A percentile compares a stretch with the other conserved stretches of the same genome.
These are phyloP conservation scores for Suhomyces bolitotheri DNA, from an alignment of 1,139 yeast species.

Conservation along the genomic window DNA sequence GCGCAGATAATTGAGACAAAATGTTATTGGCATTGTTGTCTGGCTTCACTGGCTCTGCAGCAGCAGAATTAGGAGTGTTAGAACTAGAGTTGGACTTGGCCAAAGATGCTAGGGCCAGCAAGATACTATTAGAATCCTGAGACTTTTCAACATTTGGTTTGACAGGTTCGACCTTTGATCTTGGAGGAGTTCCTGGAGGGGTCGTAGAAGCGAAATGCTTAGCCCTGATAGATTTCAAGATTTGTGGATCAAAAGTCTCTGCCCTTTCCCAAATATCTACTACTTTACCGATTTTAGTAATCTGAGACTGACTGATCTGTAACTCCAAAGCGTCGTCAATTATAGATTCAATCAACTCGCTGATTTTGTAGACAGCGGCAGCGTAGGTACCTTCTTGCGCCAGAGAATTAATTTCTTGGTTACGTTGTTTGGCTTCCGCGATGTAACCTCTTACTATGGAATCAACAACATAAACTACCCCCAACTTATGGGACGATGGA, in stretches of 20 bases:
- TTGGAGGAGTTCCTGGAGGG: conserved; percentile 60
- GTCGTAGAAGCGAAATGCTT: conserved; percentile 60
- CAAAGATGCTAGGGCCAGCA: conserved; percentile 65
- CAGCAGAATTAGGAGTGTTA: conserved; percentile 27
- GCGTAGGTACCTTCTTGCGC: conserved; percentile 75
- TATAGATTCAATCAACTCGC: conserved; percentile 57
- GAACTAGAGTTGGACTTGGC: conserved; percentile 33
- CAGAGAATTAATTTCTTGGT: conserved; percentile 44
- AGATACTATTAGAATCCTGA: conserved; percentile 57
- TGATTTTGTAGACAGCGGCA: conserved; percentile 65
- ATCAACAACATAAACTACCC: conserved; percentile 87
- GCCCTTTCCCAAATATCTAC: conserved; percentile 93
- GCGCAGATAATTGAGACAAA: conserved; percentile 47
- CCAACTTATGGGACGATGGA: conserved; percentile 82
- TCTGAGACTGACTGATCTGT: conserved; percentile 51
- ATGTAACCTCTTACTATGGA: conserved; percentile 85
- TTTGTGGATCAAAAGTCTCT: conserved; percentile 64
- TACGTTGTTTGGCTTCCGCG: conserved; percentile 66
- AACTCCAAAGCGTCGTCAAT: conserved; percentile 60
- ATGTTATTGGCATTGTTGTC: conserved; percentile 38
- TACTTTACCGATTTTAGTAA: conserved; percentile 75
- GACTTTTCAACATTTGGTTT: conserved; percentile 20
- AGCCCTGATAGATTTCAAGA: conserved; percentile 56
- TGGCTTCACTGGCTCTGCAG: conserved; percentile 21
- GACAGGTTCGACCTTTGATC: conserved; percentile 28